Conservation (phyloP, 2,329 filamentous ascomycete genomes). For the Geosmithia morbida region DNA sequence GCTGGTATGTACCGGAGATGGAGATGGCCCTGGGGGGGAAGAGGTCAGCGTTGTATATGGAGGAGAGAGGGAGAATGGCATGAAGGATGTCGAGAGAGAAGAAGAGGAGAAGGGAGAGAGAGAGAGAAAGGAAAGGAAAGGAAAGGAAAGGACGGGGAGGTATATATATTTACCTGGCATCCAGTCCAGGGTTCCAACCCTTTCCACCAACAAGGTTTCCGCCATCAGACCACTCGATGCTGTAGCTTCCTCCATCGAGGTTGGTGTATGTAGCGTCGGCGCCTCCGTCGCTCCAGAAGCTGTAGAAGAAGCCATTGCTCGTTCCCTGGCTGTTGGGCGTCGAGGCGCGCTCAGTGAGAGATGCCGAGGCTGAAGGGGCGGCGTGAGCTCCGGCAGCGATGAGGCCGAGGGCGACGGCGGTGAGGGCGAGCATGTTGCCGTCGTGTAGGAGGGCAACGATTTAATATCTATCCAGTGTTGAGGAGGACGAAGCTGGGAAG, state of each 20-base stretch:
- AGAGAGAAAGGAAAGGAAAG: not conserved
- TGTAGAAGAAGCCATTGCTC: conserved; percentile 30
- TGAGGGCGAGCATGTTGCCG: too few species aligned
- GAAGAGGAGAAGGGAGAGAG: not conserved
- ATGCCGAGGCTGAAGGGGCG: conserved; percentile 6
- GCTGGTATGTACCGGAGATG: conserved; percentile 20
- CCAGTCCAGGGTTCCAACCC: conserved; percentile 37
- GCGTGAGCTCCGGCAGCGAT: conserved; percentile 7
- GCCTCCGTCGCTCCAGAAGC: conserved; percentile 31
- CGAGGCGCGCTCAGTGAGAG: conserved; percentile 6
- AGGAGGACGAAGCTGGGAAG: not conserved
- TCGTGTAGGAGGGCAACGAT: too few species aligned
- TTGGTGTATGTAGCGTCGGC: conserved; percentile 29
- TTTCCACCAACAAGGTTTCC: conserved; percentile 44
- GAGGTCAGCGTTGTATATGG: not conserved
- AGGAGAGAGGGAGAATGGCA: not conserved
- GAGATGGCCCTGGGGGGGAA: conserved; percentile 15
- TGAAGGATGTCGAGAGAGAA: too few species aligned
- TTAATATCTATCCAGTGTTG: too few species aligned
- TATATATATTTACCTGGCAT: conserved; percentile 22
- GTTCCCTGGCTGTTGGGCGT: conserved; percentile 20
- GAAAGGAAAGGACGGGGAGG: too few species aligned
- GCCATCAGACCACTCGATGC: conserved; percentile 24
- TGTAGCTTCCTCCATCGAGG: conserved; percentile 25
- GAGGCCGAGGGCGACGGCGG: not conserved